Evolutionary conservation across 2,329 filamentous ascomycete species (phyloP), one percentile per base, ranked within the genome.

Genomic region (Colletotrichum cordylinicola): DNA sequence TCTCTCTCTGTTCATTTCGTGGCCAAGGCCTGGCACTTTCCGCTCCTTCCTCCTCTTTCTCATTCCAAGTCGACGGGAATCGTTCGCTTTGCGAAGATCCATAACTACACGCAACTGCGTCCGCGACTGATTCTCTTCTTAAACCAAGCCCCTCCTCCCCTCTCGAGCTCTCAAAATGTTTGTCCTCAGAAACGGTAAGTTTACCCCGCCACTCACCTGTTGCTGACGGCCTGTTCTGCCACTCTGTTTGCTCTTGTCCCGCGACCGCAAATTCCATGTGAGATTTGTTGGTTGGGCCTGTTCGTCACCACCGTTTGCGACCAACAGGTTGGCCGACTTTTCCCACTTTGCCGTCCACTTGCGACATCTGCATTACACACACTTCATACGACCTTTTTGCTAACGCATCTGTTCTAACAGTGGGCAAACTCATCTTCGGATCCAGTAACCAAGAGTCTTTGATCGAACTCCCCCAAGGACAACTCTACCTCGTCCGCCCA

Each of bases 401-500:
- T 78, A 37, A 79, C 60, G 33, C 61, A 64, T 67, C 35, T 64
- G 21, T 31, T 70, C 37, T 72, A 52, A 15, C 82, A 98, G 95
- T 98, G 80, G 94, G 95, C 86, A 98, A 98, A 87, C 93, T 97
- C 82, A 93, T 98, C 83, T 98, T 98, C 84, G 96, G 98, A 83
- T 92, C 90, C 77, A 92, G 91, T 81, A 95, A 93, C 83, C 96
- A 98, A 85, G 96, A 98, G 88, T 94, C 95, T 64, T 92, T 99
- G 83, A 95, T 98, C 86, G 96, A 98, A 84, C 93, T 99, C 58
- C 93, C 96, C 18, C 96, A 98, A 85, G 97, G 97, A 83, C 96
- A 98, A 85, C 95, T 99, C 60, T 99, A 98, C 85, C 94, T 99
- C 79, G 97, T 99, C 80, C 95, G 97, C 81, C 97, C 97, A 13